Percentiles rank a stretch among this genome's conserved stretches.
These are phyloP conservation scores for Alternaria ventricosa DNA, from an alignment of 2,329 filamentous ascomycete species.

Conservation along the genomic window DNA sequence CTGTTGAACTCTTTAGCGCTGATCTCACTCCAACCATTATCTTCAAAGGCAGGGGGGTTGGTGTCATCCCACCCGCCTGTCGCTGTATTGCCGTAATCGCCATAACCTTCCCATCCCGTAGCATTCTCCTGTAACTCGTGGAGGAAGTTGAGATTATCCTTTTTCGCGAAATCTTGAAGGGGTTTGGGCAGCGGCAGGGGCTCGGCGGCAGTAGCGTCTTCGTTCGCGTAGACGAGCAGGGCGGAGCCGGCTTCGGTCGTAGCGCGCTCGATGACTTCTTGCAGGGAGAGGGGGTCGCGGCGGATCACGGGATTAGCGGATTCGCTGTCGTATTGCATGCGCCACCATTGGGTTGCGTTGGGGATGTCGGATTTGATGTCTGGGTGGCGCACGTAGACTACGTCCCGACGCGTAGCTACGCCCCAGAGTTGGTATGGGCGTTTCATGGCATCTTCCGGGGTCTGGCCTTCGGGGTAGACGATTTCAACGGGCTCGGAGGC, in stretches of 20 bases:
- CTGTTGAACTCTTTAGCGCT: slow-evolving; percentile 28
- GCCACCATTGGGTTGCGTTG: slow-evolving; percentile 44
- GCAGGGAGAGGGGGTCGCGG: slow-evolving; percentile 53
- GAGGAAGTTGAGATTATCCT: slow-evolving; percentile 53
- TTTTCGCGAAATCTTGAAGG: slow-evolving; percentile 54
- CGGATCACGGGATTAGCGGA: slow-evolving; percentile 31
- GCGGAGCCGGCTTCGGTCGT: slow-evolving; percentile 59
- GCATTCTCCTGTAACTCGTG: slow-evolving; percentile 34
- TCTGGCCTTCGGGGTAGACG: slow-evolving; percentile 25
- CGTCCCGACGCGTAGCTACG: slow-evolving; percentile 63
- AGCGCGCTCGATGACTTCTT: slow-evolving; percentile 62
- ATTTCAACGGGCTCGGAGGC: background rate
- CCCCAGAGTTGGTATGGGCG: slow-evolving; percentile 63
- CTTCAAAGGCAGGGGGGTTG: slow-evolving; percentile 12
- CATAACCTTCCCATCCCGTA: slow-evolving; percentile 21
- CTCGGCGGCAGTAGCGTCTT: slow-evolving; percentile 38
- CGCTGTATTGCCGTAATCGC: slow-evolving; percentile 5
- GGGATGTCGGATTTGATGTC: slow-evolving; percentile 26
- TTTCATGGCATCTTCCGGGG: slow-evolving; percentile 30
- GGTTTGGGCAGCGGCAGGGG: slow-evolving; percentile 30
- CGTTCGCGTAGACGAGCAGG: slow-evolving; percentile 66
- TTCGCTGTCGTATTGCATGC: slow-evolving; percentile 41
- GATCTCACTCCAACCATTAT: slow-evolving; percentile 29
- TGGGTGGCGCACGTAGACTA: slow-evolving; percentile 62
- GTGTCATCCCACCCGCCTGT: slow-evolving; percentile 28